phyloP scores from a whole-genome alignment of 2,329 filamentous ascomycete genomes.

The Claviceps monticola region DNA sequence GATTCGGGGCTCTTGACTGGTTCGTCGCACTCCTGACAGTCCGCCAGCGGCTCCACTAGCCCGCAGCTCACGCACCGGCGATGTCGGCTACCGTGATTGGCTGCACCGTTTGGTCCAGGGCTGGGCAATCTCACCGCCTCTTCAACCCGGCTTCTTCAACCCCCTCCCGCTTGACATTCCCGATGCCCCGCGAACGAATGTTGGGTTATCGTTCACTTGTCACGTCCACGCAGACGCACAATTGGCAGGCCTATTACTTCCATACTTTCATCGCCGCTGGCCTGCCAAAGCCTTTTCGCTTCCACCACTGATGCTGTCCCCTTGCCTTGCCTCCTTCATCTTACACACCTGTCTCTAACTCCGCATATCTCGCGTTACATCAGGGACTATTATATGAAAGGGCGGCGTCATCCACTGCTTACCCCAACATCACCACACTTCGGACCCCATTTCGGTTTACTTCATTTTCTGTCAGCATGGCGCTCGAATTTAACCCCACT shows the following conservation, averaged over 20 bases:
- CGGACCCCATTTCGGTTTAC: conserved; percentile 18
- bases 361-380: conserved; percentile 15
- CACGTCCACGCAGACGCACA: not conserved
- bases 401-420: conserved; percentile 29
- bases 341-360: not conserved
- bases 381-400: conserved; percentile 23
- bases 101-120: conserved; percentile 18
- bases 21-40: conserved; percentile 10
- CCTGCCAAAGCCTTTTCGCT: not conserved
- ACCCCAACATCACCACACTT: conserved; percentile 22
- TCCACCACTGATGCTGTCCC: not conserved
- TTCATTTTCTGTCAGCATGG: conserved; percentile 29
- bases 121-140: conserved; percentile 25
- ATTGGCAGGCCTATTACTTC: not conserved
- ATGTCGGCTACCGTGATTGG: conserved; percentile 20
- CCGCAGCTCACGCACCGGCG: conserved; percentile 17
- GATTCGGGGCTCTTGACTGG: not conserved
- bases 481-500: conserved; percentile 45
- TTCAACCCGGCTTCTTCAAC: conserved; percentile 15
- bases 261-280: conserved; percentile 6
- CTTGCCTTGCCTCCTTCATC: not conserved
- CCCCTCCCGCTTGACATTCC: conserved; percentile 6
- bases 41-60: conserved; percentile 11
- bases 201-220: conserved; percentile 1
- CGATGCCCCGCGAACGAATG: conserved; percentile 1